Conservation (phyloP, 345 rosid genomes). For the Barbarea vulgaris region DNA sequence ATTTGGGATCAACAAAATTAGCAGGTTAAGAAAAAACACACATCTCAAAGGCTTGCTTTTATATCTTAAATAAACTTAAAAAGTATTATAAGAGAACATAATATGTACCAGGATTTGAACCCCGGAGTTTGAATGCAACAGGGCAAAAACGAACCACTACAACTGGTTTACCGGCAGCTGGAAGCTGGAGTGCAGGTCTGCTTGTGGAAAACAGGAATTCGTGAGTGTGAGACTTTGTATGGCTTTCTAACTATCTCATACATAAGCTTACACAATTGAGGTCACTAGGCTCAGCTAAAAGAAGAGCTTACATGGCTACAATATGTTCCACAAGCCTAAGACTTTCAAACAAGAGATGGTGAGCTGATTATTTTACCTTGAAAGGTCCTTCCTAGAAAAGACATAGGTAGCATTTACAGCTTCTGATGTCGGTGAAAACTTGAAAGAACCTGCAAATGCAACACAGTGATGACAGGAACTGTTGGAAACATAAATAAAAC, state of each 20-base stretch:
- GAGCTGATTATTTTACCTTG: slow-evolving; percentile 57
- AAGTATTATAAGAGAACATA: not conserved
- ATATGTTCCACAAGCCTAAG: not conserved
- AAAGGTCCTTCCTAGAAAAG: slow-evolving; percentile 87
- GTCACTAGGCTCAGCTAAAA: not conserved
- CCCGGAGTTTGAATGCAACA: slow-evolving; percentile 58
- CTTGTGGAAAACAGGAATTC: not conserved
- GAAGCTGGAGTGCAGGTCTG: slow-evolving; percentile 90
- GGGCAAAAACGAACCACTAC: slow-evolving; percentile 93
- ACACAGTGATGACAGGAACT: slow-evolving; percentile 4
- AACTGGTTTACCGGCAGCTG: slow-evolving; percentile 91
- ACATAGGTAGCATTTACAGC: slow-evolving; percentile 74
- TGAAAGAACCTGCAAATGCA: slow-evolving; percentile 68
- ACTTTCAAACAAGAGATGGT: slow-evolving; percentile 19
- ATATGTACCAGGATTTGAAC: slow-evolving; percentile 61
- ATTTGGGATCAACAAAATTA: not conserved
- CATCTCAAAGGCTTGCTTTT: too few relatives aligned
- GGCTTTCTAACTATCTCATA: not conserved
- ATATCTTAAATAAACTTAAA: too few relatives aligned
- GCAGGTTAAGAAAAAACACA: not conserved
- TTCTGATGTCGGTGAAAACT: slow-evolving; percentile 59
- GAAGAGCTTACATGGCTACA: slow-evolving; percentile 7
- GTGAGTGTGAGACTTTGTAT: not conserved
- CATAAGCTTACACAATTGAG: not conserved
- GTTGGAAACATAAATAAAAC: not conserved